phyloP scores from a whole-genome alignment of 2,329 filamentous ascomycete genomes.

The Diaporthe sp. region DNA sequence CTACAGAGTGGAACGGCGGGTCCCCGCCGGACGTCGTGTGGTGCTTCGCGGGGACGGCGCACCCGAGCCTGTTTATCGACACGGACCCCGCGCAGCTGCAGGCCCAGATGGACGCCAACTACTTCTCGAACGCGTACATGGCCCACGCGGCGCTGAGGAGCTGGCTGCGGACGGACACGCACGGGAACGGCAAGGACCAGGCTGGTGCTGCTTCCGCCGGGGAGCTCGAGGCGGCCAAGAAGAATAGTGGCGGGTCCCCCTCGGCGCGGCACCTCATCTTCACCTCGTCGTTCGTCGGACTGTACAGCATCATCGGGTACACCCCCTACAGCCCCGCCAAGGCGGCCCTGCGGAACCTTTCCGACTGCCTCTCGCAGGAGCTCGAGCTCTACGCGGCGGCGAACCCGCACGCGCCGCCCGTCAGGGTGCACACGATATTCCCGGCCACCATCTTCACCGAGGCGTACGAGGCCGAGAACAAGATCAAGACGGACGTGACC shows the following conservation, averaged over 20 bases:
- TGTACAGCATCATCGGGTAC: constrained; percentile 75
- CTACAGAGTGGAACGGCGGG: constrained; percentile 72
- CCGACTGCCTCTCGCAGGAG: constrained; percentile 76
- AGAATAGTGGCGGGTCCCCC: background rate
- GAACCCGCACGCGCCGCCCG: constrained; percentile 46
- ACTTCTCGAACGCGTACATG: constrained; percentile 56
- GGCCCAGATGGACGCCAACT: constrained; percentile 56
- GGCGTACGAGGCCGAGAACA: constrained; percentile 60
- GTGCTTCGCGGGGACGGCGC: constrained; percentile 75
- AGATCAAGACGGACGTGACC: constrained; percentile 54
- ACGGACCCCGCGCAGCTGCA: constrained; percentile 51
- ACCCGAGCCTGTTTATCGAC: constrained; percentile 59
- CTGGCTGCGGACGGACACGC: constrained; percentile 46
- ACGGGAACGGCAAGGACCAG: background rate
- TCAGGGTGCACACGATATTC: constrained; percentile 76
- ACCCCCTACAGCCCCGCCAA: constrained; percentile 76
- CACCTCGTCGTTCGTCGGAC: constrained; percentile 74
- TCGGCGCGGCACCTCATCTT: constrained; percentile 74
- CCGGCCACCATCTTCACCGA: constrained; percentile 75
- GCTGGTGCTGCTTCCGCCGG: background rate
- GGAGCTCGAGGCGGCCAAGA: background rate
- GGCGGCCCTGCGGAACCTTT: constrained; percentile 75
- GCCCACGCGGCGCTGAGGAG: constrained; percentile 52
- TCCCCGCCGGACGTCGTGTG: constrained; percentile 76
- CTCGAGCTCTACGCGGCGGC: constrained; percentile 53